Base-by-base conservation (phyloP, 148 eudicot genomes). In the Bassia scoparia region DNA sequence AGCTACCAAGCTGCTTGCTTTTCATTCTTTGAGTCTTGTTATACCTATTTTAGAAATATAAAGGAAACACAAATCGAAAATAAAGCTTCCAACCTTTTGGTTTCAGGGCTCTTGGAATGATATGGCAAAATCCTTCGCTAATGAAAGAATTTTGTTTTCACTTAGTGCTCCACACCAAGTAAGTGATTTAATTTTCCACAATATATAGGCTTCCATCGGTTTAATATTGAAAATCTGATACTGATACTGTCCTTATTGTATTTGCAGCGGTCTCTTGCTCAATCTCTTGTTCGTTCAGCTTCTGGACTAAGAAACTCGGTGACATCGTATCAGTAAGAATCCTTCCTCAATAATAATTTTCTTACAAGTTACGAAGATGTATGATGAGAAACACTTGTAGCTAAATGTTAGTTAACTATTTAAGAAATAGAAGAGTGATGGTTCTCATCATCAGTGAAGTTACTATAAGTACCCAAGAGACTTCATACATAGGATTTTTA, bases 51-150 rank as follows among this genome's bases (percentile, higher is more conserved):
- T 30, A 21, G 23, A 21, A 21, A 9, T 8, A 2, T 20, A 20
- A 52, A 20, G 9, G 12, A 41, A 8, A 7, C 46, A 7, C 21
- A 52, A 20, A 12, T 17, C 17, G 53, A 21, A 52, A 52, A 52
- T 52, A 21, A 52, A 52, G 7, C 56, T 52, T 9, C 20, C 7
- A 26, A 5, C 5, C 7, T 21, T 52, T 34, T 31, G 7, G 18
- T 79, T 86, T 85, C 87, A 95, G 99, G 99, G 87, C 43, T 85
- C 99, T 13, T 95, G 99, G 99, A 82, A 76, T 79, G 83, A 81
- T 74, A 77, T 95, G 68, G 96, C 94, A 67, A 87, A 81, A 78
- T 76, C 85, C 74, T 95, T 95, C 81, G 86, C 86, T 24, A 87
- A 76, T 74, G 91, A 90, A 17, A 83, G 86, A 75, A 81, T 49